These are phyloP conservation scores for Trametes cingulata DNA, from an alignment of 768 basidiomycete genomes.

Conservation along the genomic window DNA sequence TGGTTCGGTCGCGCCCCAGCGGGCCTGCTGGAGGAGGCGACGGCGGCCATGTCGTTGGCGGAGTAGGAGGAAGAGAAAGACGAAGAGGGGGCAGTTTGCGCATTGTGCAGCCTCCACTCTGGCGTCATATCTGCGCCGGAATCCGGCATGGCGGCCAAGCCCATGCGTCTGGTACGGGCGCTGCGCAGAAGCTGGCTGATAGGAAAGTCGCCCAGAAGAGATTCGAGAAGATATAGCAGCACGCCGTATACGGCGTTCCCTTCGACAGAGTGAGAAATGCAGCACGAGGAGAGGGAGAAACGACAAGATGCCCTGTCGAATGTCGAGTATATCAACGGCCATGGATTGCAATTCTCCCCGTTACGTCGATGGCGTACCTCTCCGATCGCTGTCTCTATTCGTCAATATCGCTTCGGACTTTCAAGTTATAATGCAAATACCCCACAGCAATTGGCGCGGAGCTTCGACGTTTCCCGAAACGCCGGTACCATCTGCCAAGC, in stretches of 20 bases:
- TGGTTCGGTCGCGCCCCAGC: background rate
- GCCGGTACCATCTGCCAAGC: conserved; percentile 10
- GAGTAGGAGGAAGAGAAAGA: background rate
- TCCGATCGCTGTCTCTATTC: conserved; percentile 2
- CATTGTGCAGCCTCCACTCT: conserved; percentile 9
- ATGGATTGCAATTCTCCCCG: too few species aligned
- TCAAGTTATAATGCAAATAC: background rate
- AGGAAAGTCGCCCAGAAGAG: background rate
- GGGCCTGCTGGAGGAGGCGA: conserved; percentile 16
- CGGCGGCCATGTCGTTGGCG: conserved; percentile 4
- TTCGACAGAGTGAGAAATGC: background rate
- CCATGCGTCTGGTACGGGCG: conserved; percentile 5
- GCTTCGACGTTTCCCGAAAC: background rate
- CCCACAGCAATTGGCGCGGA: background rate
- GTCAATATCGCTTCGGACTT: background rate
- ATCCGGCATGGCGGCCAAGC: background rate
- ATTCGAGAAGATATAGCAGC: background rate
- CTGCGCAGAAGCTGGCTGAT: background rate
- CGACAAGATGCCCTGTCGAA: background rate
- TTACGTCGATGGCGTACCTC: conserved; percentile 9
- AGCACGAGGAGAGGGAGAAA: background rate
- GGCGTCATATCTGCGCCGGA: conserved; percentile 21
- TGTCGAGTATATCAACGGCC: background rate
- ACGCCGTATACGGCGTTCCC: background rate
- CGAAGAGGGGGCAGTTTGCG: background rate